Evolutionary conservation across 768 basidiomycete genomes (phyloP).

Genomic region (Lactifluus echinatus): DNA sequence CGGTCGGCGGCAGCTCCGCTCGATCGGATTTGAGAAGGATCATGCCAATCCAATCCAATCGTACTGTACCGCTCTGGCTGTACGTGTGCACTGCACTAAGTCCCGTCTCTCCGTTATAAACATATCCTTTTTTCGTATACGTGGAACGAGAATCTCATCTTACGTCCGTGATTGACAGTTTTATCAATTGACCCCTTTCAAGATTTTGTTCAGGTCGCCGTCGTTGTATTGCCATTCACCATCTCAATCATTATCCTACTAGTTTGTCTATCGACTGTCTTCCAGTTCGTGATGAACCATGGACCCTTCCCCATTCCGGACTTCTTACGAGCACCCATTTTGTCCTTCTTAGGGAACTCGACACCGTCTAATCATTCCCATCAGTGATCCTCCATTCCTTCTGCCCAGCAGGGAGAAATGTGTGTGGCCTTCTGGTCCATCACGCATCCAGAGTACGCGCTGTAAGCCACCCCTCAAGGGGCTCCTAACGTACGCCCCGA

Average conservation of each 20-base stretch:
- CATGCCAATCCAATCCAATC: background rate
- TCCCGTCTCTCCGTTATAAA: background rate
- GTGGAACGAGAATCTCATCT: background rate
- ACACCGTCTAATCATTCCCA: background rate
- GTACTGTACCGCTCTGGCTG: background rate
- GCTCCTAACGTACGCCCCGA: background rate
- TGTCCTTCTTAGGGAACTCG: slow-evolving; percentile 10
- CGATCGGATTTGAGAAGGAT: background rate
- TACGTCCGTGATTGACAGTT: slow-evolving; percentile 9
- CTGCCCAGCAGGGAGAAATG: slow-evolving; percentile 40
- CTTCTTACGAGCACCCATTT: background rate
- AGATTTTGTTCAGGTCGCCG: background rate
- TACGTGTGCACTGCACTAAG: slow-evolving; percentile 14
- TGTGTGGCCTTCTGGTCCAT: slow-evolving; percentile 75
- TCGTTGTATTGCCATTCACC: background rate
- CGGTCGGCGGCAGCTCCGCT: background rate
- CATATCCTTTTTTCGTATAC: background rate
- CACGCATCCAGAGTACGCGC: slow-evolving; percentile 65
- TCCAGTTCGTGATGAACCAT: slow-evolving; percentile 11
- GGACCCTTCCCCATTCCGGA: background rate
- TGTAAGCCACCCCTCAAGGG: slow-evolving; percentile 41
- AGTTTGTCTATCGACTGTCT: slow-evolving; percentile 10
- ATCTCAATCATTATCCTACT: background rate
- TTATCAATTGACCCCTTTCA: background rate
- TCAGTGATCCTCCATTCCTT: slow-evolving; percentile 18